Conservation (phyloP, 2,329 filamentous ascomycete species). For the Clarireedia paspali region DNA sequence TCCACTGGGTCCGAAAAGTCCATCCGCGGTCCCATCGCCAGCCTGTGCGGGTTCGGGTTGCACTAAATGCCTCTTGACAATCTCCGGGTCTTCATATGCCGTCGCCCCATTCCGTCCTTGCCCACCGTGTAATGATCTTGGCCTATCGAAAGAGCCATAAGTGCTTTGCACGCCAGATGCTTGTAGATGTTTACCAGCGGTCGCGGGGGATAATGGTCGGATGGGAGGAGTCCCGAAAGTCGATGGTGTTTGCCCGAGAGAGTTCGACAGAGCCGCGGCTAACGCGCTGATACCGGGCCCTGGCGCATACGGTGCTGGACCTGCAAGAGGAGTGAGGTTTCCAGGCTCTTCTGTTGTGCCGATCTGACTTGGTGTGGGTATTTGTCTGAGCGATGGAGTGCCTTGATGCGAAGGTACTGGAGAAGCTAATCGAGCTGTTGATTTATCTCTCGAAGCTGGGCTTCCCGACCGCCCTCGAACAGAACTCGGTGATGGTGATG, state of each 20-base stretch:
- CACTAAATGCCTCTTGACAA: slow-evolving; percentile 83
- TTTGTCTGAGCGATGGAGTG: slow-evolving; percentile 42
- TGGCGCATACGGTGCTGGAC: slow-evolving; percentile 48
- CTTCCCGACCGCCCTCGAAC: slow-evolving; percentile 31
- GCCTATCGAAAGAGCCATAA: slow-evolving; percentile 79
- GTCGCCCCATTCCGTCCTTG: slow-evolving; percentile 41
- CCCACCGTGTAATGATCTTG: slow-evolving; percentile 37
- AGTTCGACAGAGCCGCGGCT: slow-evolving; percentile 76
- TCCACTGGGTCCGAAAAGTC: slow-evolving; percentile 18
- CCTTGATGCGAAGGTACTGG: slow-evolving; percentile 41
- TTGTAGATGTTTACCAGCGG: slow-evolving; percentile 34
- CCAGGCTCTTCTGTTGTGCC: slow-evolving; percentile 32
- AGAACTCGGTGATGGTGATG: slow-evolving; percentile 33
- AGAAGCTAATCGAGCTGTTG: slow-evolving; percentile 54
- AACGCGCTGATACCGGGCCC: slow-evolving; percentile 83
- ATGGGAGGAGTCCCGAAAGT: slow-evolving; percentile 59
- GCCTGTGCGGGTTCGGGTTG: slow-evolving; percentile 48
- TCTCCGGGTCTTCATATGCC: slow-evolving; percentile 81
- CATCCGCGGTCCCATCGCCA: slow-evolving; percentile 16
- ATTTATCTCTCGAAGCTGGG: slow-evolving; percentile 40
- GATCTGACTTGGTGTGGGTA: slow-evolving; percentile 38
- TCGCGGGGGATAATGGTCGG: slow-evolving; percentile 49
- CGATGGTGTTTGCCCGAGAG: slow-evolving; percentile 61
- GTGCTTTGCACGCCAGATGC: slow-evolving; percentile 52
- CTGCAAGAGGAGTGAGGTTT: slow-evolving; percentile 46